Conservation (phyloP, 257 asterid species). For the Linderniella brevidens region DNA sequence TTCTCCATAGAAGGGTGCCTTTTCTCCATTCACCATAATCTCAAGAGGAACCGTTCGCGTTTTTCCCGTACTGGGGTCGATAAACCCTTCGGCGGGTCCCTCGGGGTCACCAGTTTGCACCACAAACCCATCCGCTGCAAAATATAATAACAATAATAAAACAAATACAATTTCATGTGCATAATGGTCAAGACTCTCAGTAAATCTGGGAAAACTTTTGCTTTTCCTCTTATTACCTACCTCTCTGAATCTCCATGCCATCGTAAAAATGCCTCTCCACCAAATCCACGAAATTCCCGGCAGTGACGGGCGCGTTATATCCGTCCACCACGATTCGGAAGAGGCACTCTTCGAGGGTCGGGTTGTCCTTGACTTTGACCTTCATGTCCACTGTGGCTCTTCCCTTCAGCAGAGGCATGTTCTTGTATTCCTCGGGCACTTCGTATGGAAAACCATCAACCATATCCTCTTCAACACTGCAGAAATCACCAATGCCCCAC, state of each 20-base stretch:
- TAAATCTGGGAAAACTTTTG: not conserved
- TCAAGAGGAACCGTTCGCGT: constrained; percentile 79
- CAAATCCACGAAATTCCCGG: constrained; percentile 88
- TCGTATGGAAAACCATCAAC: constrained; percentile 94
- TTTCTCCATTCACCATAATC: constrained; percentile 79
- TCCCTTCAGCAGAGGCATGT: constrained; percentile 89
- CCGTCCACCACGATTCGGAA: constrained; percentile 90
- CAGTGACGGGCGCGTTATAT: constrained; percentile 90
- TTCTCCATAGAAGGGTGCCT: constrained; percentile 74
- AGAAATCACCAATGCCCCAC: constrained; percentile 99
- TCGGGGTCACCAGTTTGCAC: constrained; percentile 99
- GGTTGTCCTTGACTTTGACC: constrained; percentile 93
- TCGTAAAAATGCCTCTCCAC: constrained; percentile 93
- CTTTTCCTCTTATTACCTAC: constrained; percentile 14
- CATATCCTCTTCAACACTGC: constrained; percentile 99
- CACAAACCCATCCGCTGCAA: constrained; percentile 92
- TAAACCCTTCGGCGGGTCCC: constrained; percentile 97
- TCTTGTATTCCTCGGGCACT: constrained; percentile 80
- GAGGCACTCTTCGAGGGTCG: constrained; percentile 57
- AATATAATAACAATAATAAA: constrained; percentile 15
- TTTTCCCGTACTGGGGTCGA: constrained; percentile 92
- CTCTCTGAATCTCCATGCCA: constrained; percentile 99
- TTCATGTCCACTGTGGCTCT: constrained; percentile 97
- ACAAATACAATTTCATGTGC: not conserved
- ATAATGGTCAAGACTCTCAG: too few species aligned